Evolutionary conservation across 2,329 filamentous ascomycete genomes (phyloP).

Genomic region (Cercospora janseana): DNA sequence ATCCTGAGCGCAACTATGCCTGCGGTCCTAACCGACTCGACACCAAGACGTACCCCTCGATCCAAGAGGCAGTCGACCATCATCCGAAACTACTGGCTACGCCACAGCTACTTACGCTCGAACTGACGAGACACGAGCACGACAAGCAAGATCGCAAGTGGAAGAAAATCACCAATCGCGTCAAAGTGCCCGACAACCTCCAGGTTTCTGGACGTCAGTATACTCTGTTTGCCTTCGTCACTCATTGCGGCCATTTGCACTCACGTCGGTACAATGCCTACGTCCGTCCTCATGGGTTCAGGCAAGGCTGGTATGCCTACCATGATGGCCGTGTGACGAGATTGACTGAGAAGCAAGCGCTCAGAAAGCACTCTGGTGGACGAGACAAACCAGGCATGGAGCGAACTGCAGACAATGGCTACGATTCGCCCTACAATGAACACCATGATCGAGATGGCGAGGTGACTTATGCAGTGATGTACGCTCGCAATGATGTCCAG

Average conservation of each 20-base stretch:
- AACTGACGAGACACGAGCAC: conserved; percentile 58
- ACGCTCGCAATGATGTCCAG: conserved; percentile 26
- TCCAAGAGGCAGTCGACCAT: conserved; percentile 45
- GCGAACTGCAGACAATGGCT: conserved; percentile 18
- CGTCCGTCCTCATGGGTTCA: conserved; percentile 56
- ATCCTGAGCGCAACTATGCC: conserved; percentile 23
- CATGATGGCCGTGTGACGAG: conserved; percentile 53
- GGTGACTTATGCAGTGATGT: conserved; percentile 31
- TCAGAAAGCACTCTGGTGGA: conserved; percentile 39
- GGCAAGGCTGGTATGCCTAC: conserved; percentile 59
- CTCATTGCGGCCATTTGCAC: conserved; percentile 58
- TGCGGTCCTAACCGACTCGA: conserved; percentile 30
- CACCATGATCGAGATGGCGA: conserved; percentile 18
- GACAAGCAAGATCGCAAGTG: conserved; percentile 55
- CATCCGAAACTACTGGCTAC: conserved; percentile 29
- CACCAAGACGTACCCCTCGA: conserved; percentile 36
- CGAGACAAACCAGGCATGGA: neutral
- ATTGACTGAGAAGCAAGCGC: conserved; percentile 56
- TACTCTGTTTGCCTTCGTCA: conserved; percentile 59
- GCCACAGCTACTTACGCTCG: conserved; percentile 44
- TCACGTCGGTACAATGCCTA: conserved; percentile 61
- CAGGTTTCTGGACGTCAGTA: conserved; percentile 51
- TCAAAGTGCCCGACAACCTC: conserved; percentile 56
- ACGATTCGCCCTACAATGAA: conserved; percentile 24
- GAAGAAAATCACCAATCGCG: conserved; percentile 56